Conservation (phyloP, 1,139 yeast species). For the Eremothecium sinecaudum region DNA sequence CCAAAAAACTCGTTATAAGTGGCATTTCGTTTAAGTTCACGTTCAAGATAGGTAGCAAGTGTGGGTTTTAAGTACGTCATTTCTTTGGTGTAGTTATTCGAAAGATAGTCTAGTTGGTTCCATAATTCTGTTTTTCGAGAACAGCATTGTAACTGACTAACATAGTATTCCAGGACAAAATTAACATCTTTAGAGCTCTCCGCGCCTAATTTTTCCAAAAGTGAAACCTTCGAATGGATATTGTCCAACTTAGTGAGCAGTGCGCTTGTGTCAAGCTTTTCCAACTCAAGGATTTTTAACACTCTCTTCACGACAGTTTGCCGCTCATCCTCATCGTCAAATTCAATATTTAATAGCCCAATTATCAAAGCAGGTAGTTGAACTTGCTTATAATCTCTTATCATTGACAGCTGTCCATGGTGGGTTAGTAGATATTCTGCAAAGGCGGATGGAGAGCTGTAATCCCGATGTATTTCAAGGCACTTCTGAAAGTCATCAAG, state of each 20-base stretch:
- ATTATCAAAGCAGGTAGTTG: slow-evolving; percentile 14
- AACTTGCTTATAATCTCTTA: slow-evolving; percentile 9
- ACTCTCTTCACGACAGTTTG: slow-evolving; percentile 7
- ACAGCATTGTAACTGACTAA: slow-evolving; percentile 17
- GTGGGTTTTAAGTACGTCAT: slow-evolving; percentile 21
- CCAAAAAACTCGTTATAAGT: slow-evolving; percentile 10
- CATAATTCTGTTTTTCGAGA: slow-evolving; percentile 15
- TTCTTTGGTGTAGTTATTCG: slow-evolving; percentile 20
- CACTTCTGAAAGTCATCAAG: slow-evolving; percentile 11
- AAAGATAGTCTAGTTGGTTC: slow-evolving; percentile 11
- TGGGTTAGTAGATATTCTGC: slow-evolving; percentile 12
- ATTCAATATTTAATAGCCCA: slow-evolving; percentile 8
- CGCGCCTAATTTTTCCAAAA: slow-evolving; percentile 23
- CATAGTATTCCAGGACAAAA: slow-evolving; percentile 23
- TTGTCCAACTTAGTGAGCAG: slow-evolving; percentile 15
- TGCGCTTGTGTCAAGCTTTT: slow-evolving; percentile 11
- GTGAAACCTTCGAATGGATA: slow-evolving; percentile 16
- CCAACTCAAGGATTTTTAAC: slow-evolving; percentile 11
- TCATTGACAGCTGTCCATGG: slow-evolving; percentile 10
- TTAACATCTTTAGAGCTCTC: slow-evolving; percentile 16
- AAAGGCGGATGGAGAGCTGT: slow-evolving; percentile 8
- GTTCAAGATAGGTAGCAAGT: slow-evolving; percentile 14
- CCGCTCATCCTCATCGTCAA: slow-evolving; percentile 6
- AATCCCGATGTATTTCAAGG: slow-evolving; percentile 13
- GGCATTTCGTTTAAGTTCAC: slow-evolving; percentile 14